phyloP scores from a whole-genome alignment of 352 stramenopile species.

The Saprolegnia diclina region DNA sequence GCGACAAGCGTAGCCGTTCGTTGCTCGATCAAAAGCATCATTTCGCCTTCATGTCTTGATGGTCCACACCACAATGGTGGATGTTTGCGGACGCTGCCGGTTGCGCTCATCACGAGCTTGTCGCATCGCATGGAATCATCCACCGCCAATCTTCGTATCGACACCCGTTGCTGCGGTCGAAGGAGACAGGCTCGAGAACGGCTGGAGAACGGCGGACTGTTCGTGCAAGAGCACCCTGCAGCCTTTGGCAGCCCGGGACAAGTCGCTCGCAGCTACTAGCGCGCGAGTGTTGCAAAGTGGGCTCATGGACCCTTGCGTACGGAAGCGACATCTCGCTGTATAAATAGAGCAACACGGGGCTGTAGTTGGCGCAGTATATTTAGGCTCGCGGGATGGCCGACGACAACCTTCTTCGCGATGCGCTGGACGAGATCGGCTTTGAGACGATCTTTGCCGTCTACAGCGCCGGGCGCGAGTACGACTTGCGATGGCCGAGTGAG shows the following conservation, averaged over 20 bases:
- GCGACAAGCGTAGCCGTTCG: not conserved
- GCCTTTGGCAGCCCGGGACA: too few species aligned
- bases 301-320: too few species aligned
- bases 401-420: slow-evolving; percentile 26
- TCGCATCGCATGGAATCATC: not conserved
- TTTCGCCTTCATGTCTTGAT: slow-evolving; percentile 1
- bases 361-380: not conserved
- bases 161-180: too few species aligned
- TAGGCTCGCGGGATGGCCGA: not conserved
- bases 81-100: not conserved
- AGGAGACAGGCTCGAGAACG: too few species aligned
- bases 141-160: too few species aligned
- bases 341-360: not conserved
- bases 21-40: too few species aligned
- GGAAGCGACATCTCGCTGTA: not conserved
- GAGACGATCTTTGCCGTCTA: slow-evolving; percentile 52
- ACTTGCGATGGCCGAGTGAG: not conserved
- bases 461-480: slow-evolving; percentile 37
- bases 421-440: slow-evolving; percentile 54
- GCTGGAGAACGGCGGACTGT: too few species aligned
- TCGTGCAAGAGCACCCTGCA: too few species aligned
- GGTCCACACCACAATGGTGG: not conserved
- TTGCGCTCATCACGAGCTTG: not conserved
- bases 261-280: too few species aligned
- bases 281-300: too few species aligned